These are phyloP conservation scores for Auxenochlorella pyrenoidosa DNA, from an alignment of 139 green algal genomes.

Conservation along the genomic window DNA sequence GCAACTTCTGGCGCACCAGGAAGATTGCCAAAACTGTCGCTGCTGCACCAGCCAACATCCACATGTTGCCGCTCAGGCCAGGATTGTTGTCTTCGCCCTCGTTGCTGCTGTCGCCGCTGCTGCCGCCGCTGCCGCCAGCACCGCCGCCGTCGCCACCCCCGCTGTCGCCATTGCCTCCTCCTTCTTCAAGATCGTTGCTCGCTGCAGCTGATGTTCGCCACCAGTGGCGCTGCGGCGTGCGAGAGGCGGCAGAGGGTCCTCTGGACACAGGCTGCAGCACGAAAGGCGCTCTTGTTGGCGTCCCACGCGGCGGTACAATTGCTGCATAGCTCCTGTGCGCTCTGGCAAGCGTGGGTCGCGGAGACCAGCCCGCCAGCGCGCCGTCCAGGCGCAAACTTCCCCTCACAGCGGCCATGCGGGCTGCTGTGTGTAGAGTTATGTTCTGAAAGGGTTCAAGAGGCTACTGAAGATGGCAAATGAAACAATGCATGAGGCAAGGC, in stretches of 20 bases:
- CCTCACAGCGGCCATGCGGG: no score
- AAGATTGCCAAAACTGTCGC: slow-evolving; percentile 23
- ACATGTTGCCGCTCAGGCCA: slow-evolving; percentile 27
- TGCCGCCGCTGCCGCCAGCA: background rate
- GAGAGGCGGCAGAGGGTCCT: background rate
- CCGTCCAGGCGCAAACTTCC: background rate
- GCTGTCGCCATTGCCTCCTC: background rate
- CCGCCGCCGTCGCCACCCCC: background rate
- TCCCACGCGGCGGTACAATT: background rate
- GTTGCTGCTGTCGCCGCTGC: background rate
- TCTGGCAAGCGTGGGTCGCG: background rate
- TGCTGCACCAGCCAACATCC: background rate
- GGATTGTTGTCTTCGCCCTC: background rate
- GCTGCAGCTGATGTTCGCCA: background rate
- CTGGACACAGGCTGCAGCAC: background rate
- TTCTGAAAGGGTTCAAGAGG: no score
- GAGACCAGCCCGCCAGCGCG: no score
- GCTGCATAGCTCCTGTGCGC: no score
- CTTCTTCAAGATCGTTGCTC: background rate
- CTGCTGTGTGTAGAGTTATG: no score
- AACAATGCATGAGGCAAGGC: background rate
- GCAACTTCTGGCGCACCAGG: background rate
- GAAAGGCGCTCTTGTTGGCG: background rate
- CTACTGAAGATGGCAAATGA: background rate
- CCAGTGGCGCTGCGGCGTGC: background rate